These are phyloP conservation scores for Leccinum griseonigrum DNA, from an alignment of 1,284 basidiomycete genomes.

Conservation along the genomic window DNA sequence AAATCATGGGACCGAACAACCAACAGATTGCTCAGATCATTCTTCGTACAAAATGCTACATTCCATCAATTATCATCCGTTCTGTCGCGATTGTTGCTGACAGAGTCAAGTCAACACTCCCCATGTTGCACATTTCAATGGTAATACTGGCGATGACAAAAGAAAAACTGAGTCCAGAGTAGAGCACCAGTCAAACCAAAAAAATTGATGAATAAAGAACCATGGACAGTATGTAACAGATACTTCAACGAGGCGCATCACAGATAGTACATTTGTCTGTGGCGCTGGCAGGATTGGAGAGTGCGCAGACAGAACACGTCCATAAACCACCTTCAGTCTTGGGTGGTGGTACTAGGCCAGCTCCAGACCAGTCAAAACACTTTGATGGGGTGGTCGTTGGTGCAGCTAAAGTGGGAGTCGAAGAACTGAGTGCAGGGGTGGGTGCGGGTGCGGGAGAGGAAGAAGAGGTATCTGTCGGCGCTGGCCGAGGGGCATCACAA, in stretches of 20 bases:
- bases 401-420: background rate
- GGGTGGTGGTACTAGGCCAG: slow-evolving; percentile 43
- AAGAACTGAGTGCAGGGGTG: background rate
- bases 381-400: slow-evolving; percentile 19
- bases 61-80: background rate
- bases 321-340: slow-evolving; percentile 35
- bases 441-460: slow-evolving; percentile 14
- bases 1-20: background rate
- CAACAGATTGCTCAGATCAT: background rate
- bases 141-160: background rate
- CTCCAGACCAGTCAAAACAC: slow-evolving; percentile 53
- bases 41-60: background rate
- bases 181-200: background rate
- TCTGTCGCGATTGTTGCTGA: background rate
- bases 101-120: background rate
- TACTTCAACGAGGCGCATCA: slow-evolving; percentile 35
- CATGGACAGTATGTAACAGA: slow-evolving; percentile 9
- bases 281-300: slow-evolving; percentile 37
- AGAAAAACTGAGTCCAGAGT: background rate
- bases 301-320: slow-evolving; percentile 44
- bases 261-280: slow-evolving; percentile 41
- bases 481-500: slow-evolving; percentile 44
- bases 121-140: background rate
- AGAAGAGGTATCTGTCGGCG: slow-evolving; percentile 11
- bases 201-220: slow-evolving; percentile 20